These are phyloP conservation scores for Yamadazyma sp. DNA, from an alignment of 805 yeast genomes.

Conservation along the genomic window DNA sequence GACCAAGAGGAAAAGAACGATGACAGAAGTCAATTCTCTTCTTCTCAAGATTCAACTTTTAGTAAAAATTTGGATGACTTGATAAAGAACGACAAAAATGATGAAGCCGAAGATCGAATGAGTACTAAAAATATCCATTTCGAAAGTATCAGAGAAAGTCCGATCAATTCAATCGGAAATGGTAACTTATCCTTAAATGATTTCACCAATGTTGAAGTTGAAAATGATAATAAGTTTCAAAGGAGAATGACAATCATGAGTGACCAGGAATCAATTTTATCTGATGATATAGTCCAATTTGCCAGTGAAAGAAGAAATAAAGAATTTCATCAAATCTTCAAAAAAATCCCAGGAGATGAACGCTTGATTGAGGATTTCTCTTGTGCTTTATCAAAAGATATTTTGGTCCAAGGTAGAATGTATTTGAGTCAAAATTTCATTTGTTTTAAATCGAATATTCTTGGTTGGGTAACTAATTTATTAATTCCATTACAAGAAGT, in stretches of 20 bases:
- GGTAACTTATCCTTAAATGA: slow-evolving; percentile 37
- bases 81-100: slow-evolving; percentile 4
- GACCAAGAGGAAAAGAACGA: not conserved
- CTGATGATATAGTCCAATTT: slow-evolving; percentile 16
- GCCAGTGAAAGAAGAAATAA: slow-evolving; percentile 53
- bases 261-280: slow-evolving; percentile 9
- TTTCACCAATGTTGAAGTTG: slow-evolving; percentile 10
- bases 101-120: not conserved
- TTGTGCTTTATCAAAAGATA: slow-evolving; percentile 66
- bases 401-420: slow-evolving; percentile 63
- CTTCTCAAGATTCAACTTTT: slow-evolving; percentile 8
- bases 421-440: slow-evolving; percentile 54
- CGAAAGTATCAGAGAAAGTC: slow-evolving; percentile 45
- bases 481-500: slow-evolving; percentile 59
- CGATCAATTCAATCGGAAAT: slow-evolving; percentile 46
- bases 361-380: slow-evolving; percentile 57
- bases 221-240: slow-evolving; percentile 1
- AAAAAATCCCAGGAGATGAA: slow-evolving; percentile 49
- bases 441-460: slow-evolving; percentile 63
- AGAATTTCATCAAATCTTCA: slow-evolving; percentile 60
- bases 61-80: slow-evolving; percentile 13
- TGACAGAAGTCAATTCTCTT: slow-evolving; percentile 1
- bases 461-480: slow-evolving; percentile 64
- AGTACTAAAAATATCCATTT: slow-evolving; percentile 36
- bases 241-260: slow-evolving; percentile 1